These are phyloP conservation scores for Aspergillus ustus DNA, from an alignment of 2,329 filamentous ascomycete species.

Conservation along the genomic window DNA sequence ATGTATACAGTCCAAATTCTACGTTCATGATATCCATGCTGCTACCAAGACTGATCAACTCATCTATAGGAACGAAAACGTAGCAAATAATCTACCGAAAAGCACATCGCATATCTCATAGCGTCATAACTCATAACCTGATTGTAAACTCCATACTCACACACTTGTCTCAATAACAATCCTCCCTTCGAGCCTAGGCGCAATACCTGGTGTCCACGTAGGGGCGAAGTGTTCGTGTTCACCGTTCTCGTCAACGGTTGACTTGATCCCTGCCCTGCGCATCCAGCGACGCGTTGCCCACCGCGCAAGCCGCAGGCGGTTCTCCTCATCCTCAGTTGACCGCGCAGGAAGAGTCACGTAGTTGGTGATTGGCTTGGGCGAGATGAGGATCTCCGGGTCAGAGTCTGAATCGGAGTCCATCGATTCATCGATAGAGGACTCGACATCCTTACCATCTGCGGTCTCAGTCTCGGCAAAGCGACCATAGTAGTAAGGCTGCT, in stretches of 20 bases:
- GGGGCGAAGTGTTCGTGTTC: conserved; percentile 63
- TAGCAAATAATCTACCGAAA: neutral
- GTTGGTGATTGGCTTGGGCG: conserved; percentile 37
- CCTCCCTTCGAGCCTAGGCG: conserved; percentile 76
- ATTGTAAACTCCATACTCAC: neutral
- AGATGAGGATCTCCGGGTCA: conserved; percentile 45
- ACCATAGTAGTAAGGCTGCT: conserved; percentile 35
- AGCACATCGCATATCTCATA: neutral
- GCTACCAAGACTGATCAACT: neutral
- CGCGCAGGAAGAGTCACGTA: conserved; percentile 44
- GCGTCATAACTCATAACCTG: conserved; percentile 4
- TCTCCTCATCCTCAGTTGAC: conserved; percentile 55
- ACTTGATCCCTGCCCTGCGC: conserved; percentile 65
- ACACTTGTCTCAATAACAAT: conserved; percentile 54
- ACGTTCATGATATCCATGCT: conserved; percentile 1
- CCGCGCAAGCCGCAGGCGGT: conserved; percentile 67
- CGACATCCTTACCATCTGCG: conserved; percentile 1
- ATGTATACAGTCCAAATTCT: neutral
- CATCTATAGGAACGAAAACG: neutral
- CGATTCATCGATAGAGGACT: conserved; percentile 31
- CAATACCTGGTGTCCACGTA: conserved; percentile 80
- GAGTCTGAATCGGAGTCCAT: conserved; percentile 51
- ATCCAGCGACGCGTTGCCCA: conserved; percentile 77
- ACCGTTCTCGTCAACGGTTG: conserved; percentile 54
- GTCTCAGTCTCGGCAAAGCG: conserved; percentile 32